Base-by-base conservation (phyloP, 2,329 filamentous ascomycete genomes). In the Arthrobotrys sphaeroides region DNA sequence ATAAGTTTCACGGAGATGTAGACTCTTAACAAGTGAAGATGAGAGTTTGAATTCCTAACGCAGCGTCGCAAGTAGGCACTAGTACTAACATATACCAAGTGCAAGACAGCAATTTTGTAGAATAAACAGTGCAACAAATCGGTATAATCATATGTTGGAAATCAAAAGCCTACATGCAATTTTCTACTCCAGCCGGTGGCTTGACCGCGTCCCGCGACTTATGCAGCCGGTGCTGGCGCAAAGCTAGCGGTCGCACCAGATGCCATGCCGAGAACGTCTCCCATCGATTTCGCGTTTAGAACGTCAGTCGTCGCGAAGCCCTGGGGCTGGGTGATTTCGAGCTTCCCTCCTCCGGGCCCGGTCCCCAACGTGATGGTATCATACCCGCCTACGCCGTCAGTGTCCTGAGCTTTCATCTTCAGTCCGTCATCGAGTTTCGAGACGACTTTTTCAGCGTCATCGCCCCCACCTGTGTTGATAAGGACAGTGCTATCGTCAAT, bases 401-500 rank as follows among this genome's bases (percentile, higher is more conserved):
- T 75, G 43, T 64, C 57, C 6, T n/a, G 16, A 36, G 64, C 57
- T 6, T 18, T 43, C 20, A 69, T 22, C 16, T 28, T 16, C 55
- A 47, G 69, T n/a, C 57, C 64, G 33, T 62, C 43, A 2, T 43
- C 36, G 3, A 69, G 18, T 7, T 59, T 33, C 13, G 20, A 51
- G 12, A 49, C 10, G 0, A 64, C 22, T 18, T 47, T 7, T n/a
- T 75, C 62, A 0, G 72, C 45, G 31, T 74, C 70, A 13, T 55
- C 36, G 2, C 28, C 20, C 3, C 43, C 16, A 13, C 64, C 26
- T 1, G 28, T 74, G 18, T 67, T 74, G 0, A 74, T 16, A 5
- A 62, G 28, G 20, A 68, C 62, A 1, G 70, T 74, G 10, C 57
- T 51, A 5, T 24, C 9, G n/a, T 59, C 47, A 7, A 67, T 42